Conservation (phyloP, 257 asterid species). For the Rubia yunnanensis region DNA sequence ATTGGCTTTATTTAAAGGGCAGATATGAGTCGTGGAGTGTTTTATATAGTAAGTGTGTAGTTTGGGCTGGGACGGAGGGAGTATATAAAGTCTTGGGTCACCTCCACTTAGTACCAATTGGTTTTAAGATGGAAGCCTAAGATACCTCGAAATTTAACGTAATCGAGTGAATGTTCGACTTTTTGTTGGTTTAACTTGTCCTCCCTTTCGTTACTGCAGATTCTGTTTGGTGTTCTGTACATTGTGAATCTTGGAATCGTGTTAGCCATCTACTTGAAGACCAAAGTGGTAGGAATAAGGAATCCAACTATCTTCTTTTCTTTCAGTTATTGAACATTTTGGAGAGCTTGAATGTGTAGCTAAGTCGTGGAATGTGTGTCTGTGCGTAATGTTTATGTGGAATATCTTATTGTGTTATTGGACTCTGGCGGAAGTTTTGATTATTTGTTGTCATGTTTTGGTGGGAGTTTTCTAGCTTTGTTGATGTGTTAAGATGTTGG, state of each 20-base stretch:
- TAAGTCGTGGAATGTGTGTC: not conserved
- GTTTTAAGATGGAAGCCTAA: too few relatives aligned
- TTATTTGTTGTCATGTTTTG: not conserved
- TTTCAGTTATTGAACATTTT: not conserved
- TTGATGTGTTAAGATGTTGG: not conserved
- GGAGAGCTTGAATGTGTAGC: not conserved
- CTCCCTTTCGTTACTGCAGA: constrained; percentile 37
- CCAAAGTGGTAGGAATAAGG: constrained; percentile 58
- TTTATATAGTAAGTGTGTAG: not conserved
- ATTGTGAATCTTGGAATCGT: constrained; percentile 72
- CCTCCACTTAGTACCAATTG: too few relatives aligned
- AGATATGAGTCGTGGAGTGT: too few relatives aligned
- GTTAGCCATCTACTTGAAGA: constrained; percentile 67
- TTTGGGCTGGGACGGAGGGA: too few relatives aligned
- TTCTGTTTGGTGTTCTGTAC: constrained; percentile 75
- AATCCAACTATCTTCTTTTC: not conserved
- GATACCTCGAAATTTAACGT: too few relatives aligned
- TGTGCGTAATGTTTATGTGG: not conserved
- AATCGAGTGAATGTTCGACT: too few relatives aligned
- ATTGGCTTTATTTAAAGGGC: too few relatives aligned
- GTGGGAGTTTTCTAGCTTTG: not conserved
- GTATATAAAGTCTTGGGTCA: too few relatives aligned
- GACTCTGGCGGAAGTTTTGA: not conserved
- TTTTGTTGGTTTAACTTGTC: not conserved
- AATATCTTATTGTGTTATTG: not conserved